Base-by-base conservation (phyloP, 2,329 filamentous ascomycete species). In the Cytospora schulzeri region DNA sequence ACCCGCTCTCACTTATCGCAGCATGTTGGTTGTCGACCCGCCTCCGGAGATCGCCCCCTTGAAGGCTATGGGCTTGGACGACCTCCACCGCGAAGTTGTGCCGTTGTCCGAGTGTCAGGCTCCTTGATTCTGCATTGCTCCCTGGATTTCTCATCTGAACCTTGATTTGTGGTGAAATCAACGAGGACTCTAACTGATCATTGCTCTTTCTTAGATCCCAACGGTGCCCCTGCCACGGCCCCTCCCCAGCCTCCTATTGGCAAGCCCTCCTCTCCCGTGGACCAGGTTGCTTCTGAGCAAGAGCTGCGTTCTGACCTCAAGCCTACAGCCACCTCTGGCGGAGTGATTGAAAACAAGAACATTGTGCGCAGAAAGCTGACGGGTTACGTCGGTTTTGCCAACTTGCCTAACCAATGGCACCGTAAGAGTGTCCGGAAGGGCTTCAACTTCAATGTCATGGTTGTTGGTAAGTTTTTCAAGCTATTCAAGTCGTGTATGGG, bases 401-500 rank as follows among this genome's bases (percentile, higher is more conserved):
- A 99, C 79, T 82, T 99, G 76, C 95, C 95, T 69, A 99, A 99
- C 83, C 95, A 99, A 82, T 99, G 95, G 95, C 95, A 99, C 85
- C 94, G 95, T 80, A 99, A 99, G 90, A 97, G 93, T 88, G 95
- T 99, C 75, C 92, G 95, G 77, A 99, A 99, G 82, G 95, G 95
- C 68, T 99, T 99, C 88, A 99, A 98, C 87, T 99, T 99, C 86
- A 99, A 99, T 78, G 95, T 99, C 72, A 99, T 99, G 95, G 95
- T 99, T 80, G 95, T 99, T 81, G 95, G 95, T 98, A 85, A 76
- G 93, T 75, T 48, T 4, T 9, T n/a, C 5, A n/a, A 12, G 9
- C 15, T 6, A 29, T 12, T 8, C 38, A 35, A 19, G 4, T 12
- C 14, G 19, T 24, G 9, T 22, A 48, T n/a, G 45, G 45, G n/a